phyloP scores from a whole-genome alignment of 2,329 filamentous ascomycete genomes.

The Metarhizium brunneum region DNA sequence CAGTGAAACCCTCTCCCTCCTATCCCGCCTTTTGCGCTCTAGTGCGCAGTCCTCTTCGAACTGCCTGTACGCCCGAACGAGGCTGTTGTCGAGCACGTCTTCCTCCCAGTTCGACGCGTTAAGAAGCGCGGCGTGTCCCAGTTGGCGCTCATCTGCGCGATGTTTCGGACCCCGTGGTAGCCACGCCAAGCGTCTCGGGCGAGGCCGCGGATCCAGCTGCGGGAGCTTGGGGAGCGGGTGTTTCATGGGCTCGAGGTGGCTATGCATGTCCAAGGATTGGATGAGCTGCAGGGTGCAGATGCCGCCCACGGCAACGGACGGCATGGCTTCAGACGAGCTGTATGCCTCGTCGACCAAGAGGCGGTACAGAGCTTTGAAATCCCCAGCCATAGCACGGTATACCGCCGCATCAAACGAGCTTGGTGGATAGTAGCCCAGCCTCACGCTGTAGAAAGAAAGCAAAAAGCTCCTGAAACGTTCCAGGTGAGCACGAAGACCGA shows the following conservation, averaged over 20 bases:
- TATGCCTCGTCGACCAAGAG: slow-evolving; percentile 58
- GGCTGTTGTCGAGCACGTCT: slow-evolving; percentile 33
- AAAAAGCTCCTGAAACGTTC: slow-evolving; percentile 65
- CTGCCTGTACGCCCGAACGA: slow-evolving; percentile 58
- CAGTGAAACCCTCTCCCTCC: slow-evolving; percentile 40
- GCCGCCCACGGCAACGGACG: slow-evolving; percentile 51
- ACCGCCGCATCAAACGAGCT: slow-evolving; percentile 33
- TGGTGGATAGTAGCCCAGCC: slow-evolving; percentile 66
- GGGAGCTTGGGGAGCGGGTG: slow-evolving; percentile 63
- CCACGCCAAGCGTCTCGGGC: slow-evolving; percentile 30
- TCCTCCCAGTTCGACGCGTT: slow-evolving; percentile 38
- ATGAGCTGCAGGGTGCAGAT: slow-evolving; percentile 63
- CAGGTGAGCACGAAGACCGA: slow-evolving; percentile 54
- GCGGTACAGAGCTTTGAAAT: slow-evolving; percentile 63
- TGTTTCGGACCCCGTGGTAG: slow-evolving; percentile 29
- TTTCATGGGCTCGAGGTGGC: slow-evolving; percentile 48
- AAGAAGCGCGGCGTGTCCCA: slow-evolving; percentile 43
- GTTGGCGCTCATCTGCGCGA: slow-evolving; percentile 37
- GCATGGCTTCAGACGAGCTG: slow-evolving; percentile 37
- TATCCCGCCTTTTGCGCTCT: slow-evolving; percentile 42
- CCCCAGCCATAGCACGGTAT: slow-evolving; percentile 52
- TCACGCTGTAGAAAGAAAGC: slow-evolving; percentile 54
- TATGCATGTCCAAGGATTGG: slow-evolving; percentile 53
- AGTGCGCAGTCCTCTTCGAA: slow-evolving; percentile 56
- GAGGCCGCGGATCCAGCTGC: slow-evolving; percentile 21